A percentile compares a stretch with the other conserved stretches of the same genome.
phyloP scores from a whole-genome alignment of 2,329 filamentous ascomycete species.

The Aciculosporium take region DNA sequence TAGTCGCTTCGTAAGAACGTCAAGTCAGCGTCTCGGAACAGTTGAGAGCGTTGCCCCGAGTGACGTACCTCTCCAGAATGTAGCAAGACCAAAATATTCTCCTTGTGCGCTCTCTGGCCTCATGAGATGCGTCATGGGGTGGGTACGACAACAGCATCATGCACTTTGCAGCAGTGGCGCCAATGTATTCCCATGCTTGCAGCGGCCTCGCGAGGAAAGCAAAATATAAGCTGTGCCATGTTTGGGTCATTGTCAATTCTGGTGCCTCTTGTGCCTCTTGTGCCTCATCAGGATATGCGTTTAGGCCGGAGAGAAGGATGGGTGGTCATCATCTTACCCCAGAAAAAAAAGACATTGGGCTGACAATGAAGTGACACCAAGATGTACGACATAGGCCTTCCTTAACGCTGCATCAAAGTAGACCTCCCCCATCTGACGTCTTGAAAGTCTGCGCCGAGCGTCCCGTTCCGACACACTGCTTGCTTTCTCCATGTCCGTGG shows the following conservation, averaged over 20 bases:
- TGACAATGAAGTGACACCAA: constrained; percentile 29
- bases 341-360: constrained; percentile 36
- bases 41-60: neutral
- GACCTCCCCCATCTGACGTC: constrained; percentile 23
- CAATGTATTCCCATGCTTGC: constrained; percentile 38
- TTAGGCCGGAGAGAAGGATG: neutral
- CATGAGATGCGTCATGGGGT: constrained; percentile 16
- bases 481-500: constrained; percentile 14
- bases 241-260: neutral
- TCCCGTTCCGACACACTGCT: constrained; percentile 13
- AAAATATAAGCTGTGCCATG: constrained; percentile 27
- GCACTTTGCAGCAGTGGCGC: constrained; percentile 33
- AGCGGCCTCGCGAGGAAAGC: constrained; percentile 34
- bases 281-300: no score
- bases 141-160: constrained; percentile 33
- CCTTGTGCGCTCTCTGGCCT: constrained; percentile 32
- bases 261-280: neutral
- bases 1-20: constrained; percentile 29
- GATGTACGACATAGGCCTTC: constrained; percentile 30
- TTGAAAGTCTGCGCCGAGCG: constrained; percentile 16
- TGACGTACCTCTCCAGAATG: constrained; percentile 32
- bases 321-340: constrained; percentile 21
- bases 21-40: neutral
- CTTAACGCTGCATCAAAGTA: constrained; percentile 34
- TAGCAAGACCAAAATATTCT: constrained; percentile 42